Conservation (phyloP, 768 basidiomycete species). For the Fibroporia radiculosa region DNA sequence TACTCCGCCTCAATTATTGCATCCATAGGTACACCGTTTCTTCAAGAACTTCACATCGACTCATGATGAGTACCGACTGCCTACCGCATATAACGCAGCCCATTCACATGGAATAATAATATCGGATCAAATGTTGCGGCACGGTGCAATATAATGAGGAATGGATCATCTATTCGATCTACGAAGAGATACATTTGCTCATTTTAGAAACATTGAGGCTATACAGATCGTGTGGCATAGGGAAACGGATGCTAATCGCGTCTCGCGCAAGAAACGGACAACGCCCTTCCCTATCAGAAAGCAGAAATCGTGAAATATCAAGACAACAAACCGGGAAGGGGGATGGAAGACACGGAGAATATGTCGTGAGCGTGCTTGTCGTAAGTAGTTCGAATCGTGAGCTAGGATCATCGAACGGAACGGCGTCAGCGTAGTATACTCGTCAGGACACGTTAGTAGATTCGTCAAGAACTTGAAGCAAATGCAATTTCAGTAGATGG, state of each 20-base stretch:
- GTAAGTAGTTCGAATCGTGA: slow-evolving; percentile 2
- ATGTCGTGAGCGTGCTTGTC: slow-evolving; percentile 2
- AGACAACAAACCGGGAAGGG: too few species aligned
- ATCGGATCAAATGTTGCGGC: too few species aligned
- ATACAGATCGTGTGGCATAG: slow-evolving; percentile 12
- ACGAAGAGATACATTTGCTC: slow-evolving; percentile 13
- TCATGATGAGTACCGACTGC: too few species aligned
- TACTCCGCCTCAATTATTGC: too few species aligned
- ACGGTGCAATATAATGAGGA: too few species aligned
- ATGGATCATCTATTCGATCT: slow-evolving; percentile 15
- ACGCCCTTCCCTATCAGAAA: slow-evolving; percentile 2
- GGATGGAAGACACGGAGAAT: neutral
- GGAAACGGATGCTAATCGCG: slow-evolving; percentile 10
- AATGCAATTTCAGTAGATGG: slow-evolving; percentile 1
- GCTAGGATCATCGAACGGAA: slow-evolving; percentile 4
- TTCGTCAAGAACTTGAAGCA: slow-evolving; percentile 3
- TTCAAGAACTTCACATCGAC: too few species aligned
- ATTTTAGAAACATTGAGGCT: neutral
- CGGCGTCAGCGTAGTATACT: slow-evolving; percentile 6
- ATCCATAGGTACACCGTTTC: too few species aligned
- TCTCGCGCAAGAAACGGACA: slow-evolving; percentile 12
- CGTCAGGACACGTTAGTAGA: slow-evolving; percentile 3
- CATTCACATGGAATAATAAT: too few species aligned
- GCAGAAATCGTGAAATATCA: neutral
- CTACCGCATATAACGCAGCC: too few species aligned